phyloP scores from a whole-genome alignment of 1,284 basidiomycete genomes.

The Ganoderma resinaceum region DNA sequence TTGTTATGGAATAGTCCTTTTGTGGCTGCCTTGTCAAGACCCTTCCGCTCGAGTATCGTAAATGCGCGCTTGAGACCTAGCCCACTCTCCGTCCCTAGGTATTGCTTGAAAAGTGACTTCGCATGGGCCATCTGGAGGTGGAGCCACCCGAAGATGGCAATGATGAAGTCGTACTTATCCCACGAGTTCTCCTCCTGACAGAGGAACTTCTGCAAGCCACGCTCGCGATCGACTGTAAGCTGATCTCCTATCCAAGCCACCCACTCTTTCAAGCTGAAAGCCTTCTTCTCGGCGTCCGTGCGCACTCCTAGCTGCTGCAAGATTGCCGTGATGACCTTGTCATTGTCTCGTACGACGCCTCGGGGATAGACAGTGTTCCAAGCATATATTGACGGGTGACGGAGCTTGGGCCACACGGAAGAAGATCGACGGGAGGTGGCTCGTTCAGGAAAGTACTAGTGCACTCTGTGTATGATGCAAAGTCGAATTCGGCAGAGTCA shows the following conservation, averaged over 20 bases:
- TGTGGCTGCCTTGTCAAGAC: conserved; percentile 19
- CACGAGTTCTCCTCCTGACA: conserved; percentile 43
- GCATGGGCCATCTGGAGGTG: conserved; percentile 44
- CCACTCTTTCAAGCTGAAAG: background rate
- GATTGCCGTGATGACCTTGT: conserved; percentile 15
- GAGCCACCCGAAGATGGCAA: conserved; percentile 43
- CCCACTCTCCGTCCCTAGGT: conserved; percentile 25
- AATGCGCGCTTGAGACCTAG: conserved; percentile 25
- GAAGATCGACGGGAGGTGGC: background rate
- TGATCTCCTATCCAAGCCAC: conserved; percentile 34
- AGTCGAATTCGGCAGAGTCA: conserved; percentile 13
- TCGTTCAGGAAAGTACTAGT: background rate
- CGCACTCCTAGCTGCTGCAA: too few species aligned
- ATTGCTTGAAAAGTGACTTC: conserved; percentile 30
- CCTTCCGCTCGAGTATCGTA: conserved; percentile 25
- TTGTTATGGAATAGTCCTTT: conserved; percentile 30
- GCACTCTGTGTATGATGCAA: background rate
- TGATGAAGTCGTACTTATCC: conserved; percentile 41
- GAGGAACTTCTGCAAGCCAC: conserved; percentile 31
- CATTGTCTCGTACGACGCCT: conserved; percentile 34
- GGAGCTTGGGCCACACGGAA: conserved; percentile 11
- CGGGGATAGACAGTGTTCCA: conserved; percentile 27
- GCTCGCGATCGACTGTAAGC: conserved; percentile 31
- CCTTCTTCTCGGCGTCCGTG: conserved; percentile 27
- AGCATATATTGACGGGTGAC: conserved; percentile 27